Base-by-base conservation (phyloP, 2,329 filamentous ascomycete genomes). In the Tolypocladium endophyticum region DNA sequence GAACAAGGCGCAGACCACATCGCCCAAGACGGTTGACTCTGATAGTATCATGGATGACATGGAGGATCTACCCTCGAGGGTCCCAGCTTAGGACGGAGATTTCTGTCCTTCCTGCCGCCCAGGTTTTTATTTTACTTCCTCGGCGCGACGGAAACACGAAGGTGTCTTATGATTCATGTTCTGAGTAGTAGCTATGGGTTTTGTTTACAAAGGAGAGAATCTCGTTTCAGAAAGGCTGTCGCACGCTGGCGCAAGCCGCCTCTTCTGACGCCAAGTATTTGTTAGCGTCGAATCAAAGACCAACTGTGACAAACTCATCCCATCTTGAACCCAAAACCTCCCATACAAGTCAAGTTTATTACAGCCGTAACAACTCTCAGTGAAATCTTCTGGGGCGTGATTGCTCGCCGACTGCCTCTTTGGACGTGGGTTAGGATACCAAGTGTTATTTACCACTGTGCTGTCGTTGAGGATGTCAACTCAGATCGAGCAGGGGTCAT, bases 11-110 rank as follows among this genome's bases (percentile, higher is more conserved):
- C 55, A 57, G 30, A 18, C 23, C 25, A 16, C 53, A 16, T 60
- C 50, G 8, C 50, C 62, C n/a, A 47, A 50, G 55, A 60, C 61
- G 28, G 64, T 67, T 16, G 66, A 64, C 18, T 71, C 68, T 5
- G 71, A 72, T 28, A 74, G 72, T 43, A 68, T 69, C 18, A 76
- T 77, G 73, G 74, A 77, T 39, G 75, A 77, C 52, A 76, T 77
- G 76, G 74, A 77, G 58, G 76, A 77, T 60, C 64, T 77, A 47
- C 75, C 75, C 7, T 71, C 72, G 12, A 60, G 53, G 45, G 43
- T 60, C 12, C 16, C 50, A 5, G 28, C 55, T 43, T 43, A 8
- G 11, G 6, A n/a, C 6, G 8, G 39, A 16, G 39, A 41, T 20
- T 43, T n/a, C 2, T n/a, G 6, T 43, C 20, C 7, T 43, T 9